A percentile compares a stretch with the other conserved stretches of the same genome.
Conservation (phyloP, 306 rosid species). For the Fragaria ananassa region DNA sequence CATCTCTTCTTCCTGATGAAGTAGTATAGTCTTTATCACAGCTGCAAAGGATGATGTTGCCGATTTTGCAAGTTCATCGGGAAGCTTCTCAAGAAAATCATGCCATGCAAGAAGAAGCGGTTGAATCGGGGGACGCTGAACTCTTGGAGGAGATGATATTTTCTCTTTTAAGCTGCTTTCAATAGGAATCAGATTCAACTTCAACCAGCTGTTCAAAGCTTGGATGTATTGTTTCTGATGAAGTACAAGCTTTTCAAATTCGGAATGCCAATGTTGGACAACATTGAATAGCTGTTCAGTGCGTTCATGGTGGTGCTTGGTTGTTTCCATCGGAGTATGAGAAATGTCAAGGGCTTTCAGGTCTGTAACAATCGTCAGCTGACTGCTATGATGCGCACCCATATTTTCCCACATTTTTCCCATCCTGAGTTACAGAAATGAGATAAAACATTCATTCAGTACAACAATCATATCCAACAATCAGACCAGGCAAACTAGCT, state of each 20-base stretch:
- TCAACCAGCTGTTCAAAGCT: slow-evolving; percentile 67
- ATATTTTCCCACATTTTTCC: slow-evolving; percentile 73
- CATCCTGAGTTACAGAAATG: slow-evolving; percentile 50
- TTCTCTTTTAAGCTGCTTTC: slow-evolving; percentile 84
- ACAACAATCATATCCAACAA: neutral
- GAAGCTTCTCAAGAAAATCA: slow-evolving; percentile 78
- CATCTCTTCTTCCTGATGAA: slow-evolving; percentile 85
- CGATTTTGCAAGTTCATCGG: slow-evolving; percentile 74
- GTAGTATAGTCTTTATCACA: slow-evolving; percentile 57
- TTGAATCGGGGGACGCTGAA: slow-evolving; percentile 67
- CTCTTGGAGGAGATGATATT: slow-evolving; percentile 64
- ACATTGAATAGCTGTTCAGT: slow-evolving; percentile 60
- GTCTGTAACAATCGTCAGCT: slow-evolving; percentile 51
- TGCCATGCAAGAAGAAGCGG: slow-evolving; percentile 64
- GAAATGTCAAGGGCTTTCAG: slow-evolving; percentile 59
- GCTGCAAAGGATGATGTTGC: slow-evolving; percentile 74
- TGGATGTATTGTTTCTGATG: slow-evolving; percentile 75
- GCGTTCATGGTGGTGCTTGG: slow-evolving; percentile 59
- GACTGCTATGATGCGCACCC: slow-evolving; percentile 53
- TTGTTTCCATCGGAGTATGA: slow-evolving; percentile 62
- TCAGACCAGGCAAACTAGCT: neutral
- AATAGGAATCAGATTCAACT: slow-evolving; percentile 72
- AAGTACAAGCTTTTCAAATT: slow-evolving; percentile 67
- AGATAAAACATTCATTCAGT: neutral
- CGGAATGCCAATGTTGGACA: slow-evolving; percentile 57